Evolutionary conservation across 352 stramenopile species (phyloP).

Genomic region (Globisporangium recalcitrans): DNA sequence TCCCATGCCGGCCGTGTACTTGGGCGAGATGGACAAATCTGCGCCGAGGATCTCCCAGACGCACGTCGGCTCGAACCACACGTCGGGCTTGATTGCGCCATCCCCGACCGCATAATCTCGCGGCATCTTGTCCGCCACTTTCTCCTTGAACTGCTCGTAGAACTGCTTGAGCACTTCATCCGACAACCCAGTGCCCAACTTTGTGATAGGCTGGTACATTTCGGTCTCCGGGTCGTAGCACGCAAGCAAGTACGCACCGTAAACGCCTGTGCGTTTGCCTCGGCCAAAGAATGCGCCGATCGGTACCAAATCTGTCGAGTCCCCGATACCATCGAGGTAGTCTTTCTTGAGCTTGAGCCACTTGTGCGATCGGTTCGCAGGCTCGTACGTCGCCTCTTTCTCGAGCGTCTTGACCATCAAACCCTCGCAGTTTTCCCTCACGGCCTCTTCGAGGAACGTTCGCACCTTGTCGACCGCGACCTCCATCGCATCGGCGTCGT

Average conservation of each 20-base stretch:
- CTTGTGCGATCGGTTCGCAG: constrained; percentile 96
- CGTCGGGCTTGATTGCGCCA: constrained; percentile 77
- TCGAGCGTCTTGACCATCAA: constrained; percentile 99
- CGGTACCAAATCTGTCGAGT: constrained; percentile 98
- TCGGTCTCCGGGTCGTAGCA: constrained; percentile 97
- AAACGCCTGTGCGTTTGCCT: constrained; percentile 95
- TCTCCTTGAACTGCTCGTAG: constrained; percentile 77
- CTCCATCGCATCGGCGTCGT: constrained; percentile 88
- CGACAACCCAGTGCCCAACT: constrained; percentile 98
- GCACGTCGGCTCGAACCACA: constrained; percentile 95
- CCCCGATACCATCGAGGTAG: constrained; percentile 96
- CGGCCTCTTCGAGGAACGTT: constrained; percentile 93
- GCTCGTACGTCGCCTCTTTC: constrained; percentile 96
- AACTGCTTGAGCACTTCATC: constrained; percentile 96
- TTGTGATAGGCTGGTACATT: constrained; percentile 98
- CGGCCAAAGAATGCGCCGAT: constrained; percentile 97
- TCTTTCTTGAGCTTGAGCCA: constrained; percentile 99
- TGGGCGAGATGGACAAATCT: constrained; percentile 97
- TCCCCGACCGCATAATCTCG: constrained; percentile 92
- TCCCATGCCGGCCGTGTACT: constrained; percentile 95
- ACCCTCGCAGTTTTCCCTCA: constrained; percentile 93
- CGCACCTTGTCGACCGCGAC: constrained; percentile 71
- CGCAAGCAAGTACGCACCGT: constrained; percentile 97
- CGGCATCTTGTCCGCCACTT: constrained; percentile 76
- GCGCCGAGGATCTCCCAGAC: constrained; percentile 99